Percentiles rank a stretch among this genome's conserved stretches.
These are phyloP conservation scores for Rosa persica DNA, from an alignment of 306 rosid genomes.

Conservation along the genomic window DNA sequence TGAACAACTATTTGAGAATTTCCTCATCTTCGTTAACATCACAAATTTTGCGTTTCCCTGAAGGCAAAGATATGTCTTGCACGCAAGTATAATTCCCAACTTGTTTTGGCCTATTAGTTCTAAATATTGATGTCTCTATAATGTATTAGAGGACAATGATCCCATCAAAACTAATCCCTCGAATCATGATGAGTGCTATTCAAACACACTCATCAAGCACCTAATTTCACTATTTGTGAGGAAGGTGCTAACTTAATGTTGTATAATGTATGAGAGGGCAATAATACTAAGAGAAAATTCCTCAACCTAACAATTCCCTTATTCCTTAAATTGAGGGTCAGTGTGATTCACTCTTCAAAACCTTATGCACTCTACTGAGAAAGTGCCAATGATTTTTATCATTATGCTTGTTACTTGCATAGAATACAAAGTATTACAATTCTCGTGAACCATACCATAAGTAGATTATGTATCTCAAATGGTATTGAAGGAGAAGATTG, in stretches of 20 bases:
- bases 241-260: not conserved
- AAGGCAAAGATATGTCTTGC: conserved; percentile 40
- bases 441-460: not conserved
- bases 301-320: not conserved
- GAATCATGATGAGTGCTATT: not conserved
- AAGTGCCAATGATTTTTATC: not conserved
- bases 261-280: not conserved
- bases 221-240: not conserved
- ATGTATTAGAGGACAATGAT: not conserved
- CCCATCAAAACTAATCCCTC: not conserved
- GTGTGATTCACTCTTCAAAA: not conserved
- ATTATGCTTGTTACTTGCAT: not conserved
- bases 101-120: not conserved
- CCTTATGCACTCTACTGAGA: not conserved
- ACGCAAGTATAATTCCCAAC: conserved; percentile 35
- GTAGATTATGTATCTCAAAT: not conserved
- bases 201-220: not conserved
- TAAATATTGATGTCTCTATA: not conserved
- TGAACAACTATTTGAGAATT: not conserved
- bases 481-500: too few relatives aligned
- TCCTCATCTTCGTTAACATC: conserved; percentile 8
- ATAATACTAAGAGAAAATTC: too few relatives aligned
- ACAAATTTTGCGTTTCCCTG: conserved; percentile 16
- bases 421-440: not conserved
- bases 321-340: not conserved